Conservation (phyloP, 352 stramenopile species). For the Phytopythium litorale region DNA sequence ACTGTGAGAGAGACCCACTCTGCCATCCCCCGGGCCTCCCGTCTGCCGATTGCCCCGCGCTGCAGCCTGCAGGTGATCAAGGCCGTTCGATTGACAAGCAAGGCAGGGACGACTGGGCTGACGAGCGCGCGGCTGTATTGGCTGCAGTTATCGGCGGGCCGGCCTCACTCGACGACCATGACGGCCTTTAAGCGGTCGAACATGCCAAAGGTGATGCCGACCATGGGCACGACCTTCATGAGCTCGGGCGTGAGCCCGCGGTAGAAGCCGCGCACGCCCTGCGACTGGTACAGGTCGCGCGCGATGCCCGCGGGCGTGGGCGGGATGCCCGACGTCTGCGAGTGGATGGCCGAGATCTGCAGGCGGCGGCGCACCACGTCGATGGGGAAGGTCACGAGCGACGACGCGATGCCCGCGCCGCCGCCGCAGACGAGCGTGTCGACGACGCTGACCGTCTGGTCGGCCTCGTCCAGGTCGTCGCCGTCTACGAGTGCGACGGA, state of each 20-base stretch:
- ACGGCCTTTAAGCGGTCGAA: constrained; percentile 94
- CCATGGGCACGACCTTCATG: constrained; percentile 97
- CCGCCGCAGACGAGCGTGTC: constrained; percentile 92
- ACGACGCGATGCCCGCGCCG: constrained; percentile 88
- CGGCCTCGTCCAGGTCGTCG: constrained; percentile 14
- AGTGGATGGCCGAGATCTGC: constrained; percentile 93
- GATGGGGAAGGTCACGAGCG: constrained; percentile 93
- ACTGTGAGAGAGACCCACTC: not conserved
- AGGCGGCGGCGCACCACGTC: constrained; percentile 93
- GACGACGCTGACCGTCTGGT: constrained; percentile 45
- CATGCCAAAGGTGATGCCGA: constrained; percentile 94
- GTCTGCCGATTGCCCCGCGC: not conserved
- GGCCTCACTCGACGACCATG: constrained; percentile 57
- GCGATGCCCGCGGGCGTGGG: constrained; percentile 76
- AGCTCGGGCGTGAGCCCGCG: constrained; percentile 91
- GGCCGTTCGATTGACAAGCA: not conserved
- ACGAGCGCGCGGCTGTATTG: not conserved
- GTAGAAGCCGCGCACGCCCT: constrained; percentile 83
- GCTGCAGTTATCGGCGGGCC: not conserved
- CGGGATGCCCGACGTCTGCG: constrained; percentile 51
- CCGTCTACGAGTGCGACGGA: constrained; percentile 10
- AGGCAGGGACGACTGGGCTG: not conserved
- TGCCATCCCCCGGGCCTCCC: not conserved
- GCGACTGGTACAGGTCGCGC: constrained; percentile 56
- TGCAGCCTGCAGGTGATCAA: too few relatives aligned